Evolutionary conservation across 805 yeast species (phyloP).

Genomic region (Ogataea sp.): DNA sequence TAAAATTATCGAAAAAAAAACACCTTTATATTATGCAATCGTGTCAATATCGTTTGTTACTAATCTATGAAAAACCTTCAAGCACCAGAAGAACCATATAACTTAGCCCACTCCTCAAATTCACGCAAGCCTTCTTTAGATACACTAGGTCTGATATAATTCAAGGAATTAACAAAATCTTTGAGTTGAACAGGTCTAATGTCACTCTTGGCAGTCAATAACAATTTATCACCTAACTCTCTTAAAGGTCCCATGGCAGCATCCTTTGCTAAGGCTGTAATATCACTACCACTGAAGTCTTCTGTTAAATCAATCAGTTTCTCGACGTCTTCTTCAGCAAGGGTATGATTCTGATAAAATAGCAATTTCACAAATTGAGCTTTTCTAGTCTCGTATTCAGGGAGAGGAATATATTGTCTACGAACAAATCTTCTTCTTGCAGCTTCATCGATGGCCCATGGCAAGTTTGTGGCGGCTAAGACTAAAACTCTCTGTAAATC

Average conservation of each 20-base stretch:
- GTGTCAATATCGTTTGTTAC: too few species aligned
- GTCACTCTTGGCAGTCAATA: slow-evolving; percentile 59
- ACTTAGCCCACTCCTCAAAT: slow-evolving; percentile 84
- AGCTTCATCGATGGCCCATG: slow-evolving; percentile 97
- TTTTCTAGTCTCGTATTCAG: slow-evolving; percentile 75
- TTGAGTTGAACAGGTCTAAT: slow-evolving; percentile 66
- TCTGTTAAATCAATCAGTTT: slow-evolving; percentile 58
- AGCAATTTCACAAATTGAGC: slow-evolving; percentile 64
- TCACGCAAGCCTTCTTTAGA: slow-evolving; percentile 67
- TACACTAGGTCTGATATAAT: slow-evolving; percentile 81
- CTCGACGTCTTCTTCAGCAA: slow-evolving; percentile 55
- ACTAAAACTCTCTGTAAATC: slow-evolving; percentile 70
- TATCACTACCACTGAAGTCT: slow-evolving; percentile 79
- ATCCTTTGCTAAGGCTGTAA: slow-evolving; percentile 90
- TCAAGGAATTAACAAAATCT: slow-evolving; percentile 73
- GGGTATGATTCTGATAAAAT: slow-evolving; percentile 61
- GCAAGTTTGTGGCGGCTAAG: slow-evolving; percentile 90
- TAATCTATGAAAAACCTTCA: slow-evolving; percentile 17
- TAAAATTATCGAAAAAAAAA: too few species aligned
- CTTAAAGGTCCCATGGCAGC: slow-evolving; percentile 98
- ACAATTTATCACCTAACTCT: slow-evolving; percentile 76
- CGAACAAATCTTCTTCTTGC: slow-evolving; percentile 90
- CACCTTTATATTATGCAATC: not conserved
- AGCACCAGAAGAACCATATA: slow-evolving; percentile 85
- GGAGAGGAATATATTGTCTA: slow-evolving; percentile 88